phyloP scores from a whole-genome alignment of 371 early-diverging fungal genomes.

The Mortierella polycephala region DNA sequence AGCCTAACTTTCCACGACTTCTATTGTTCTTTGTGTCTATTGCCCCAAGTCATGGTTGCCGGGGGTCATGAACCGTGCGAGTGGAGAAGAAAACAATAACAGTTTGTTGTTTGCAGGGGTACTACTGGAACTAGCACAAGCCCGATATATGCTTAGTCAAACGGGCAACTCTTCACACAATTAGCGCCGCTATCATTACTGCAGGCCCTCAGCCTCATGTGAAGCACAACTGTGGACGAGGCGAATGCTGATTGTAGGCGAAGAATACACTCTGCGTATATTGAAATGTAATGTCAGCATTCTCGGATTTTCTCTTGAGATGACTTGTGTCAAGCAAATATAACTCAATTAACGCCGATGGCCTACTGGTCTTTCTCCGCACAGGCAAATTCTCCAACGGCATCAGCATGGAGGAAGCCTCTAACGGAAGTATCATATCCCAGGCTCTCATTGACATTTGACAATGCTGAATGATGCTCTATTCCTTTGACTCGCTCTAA shows the following conservation, averaged over 20 bases:
- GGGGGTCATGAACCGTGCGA: conserved; percentile 24
- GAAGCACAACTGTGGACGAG: background rate
- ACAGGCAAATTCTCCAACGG: background rate
- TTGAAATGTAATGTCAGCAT: no score
- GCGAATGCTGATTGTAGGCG: no score
- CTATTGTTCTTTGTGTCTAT: background rate
- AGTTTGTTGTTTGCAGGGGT: conserved; percentile 6
- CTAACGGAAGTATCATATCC: background rate
- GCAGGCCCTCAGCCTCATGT: background rate
- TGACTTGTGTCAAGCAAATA: no score
- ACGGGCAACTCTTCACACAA: background rate
- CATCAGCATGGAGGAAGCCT: background rate
- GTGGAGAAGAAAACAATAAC: background rate
- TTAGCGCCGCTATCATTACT: no score
- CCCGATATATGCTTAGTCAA: conserved; percentile 18
- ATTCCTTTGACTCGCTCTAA: background rate
- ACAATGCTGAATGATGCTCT: conserved; percentile 6
- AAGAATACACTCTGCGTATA: no score
- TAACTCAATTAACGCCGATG: no score
- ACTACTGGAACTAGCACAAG: background rate
- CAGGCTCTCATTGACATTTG: conserved; percentile 42
- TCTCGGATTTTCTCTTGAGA: no score
- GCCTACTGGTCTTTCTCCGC: background rate
- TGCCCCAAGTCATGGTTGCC: background rate
- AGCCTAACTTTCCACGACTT: no score